Evolutionary conservation across 2,329 filamentous ascomycete genomes (phyloP), one percentile per base, ranked within the genome.

Genomic region (Lasiodiplodia hormozganensis): DNA sequence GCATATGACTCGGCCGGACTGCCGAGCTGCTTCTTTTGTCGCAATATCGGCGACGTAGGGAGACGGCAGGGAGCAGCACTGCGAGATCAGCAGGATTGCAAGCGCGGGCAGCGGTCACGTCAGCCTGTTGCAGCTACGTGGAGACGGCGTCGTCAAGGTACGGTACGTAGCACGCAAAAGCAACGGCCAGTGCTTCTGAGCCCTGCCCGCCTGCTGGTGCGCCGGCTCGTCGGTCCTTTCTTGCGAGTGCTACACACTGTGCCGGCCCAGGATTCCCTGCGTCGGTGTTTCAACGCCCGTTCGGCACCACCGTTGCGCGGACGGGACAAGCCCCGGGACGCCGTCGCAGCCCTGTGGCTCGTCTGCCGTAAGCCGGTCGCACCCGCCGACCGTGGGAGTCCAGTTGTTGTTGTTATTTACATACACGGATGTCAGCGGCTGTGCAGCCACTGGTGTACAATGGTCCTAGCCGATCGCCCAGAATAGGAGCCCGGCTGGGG

Each of bases 1-100:
- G 60, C 60, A 64, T 38, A 64, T 64, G 60, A 64, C 60, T 64
- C 60, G 60, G 60, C 60, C 47, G 60, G 60, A 8, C 58, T 62
- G 43, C 58, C 58, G 60, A 64, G 60, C 60, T 52, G 60, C 60
- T 62, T 40, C 43, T 62, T 62, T 51, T n/a, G 58, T 62, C 40
- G 21, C 8, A 34, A 21, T 62, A 16, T 58, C 36, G 43, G n/a
- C 43, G 14, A 23, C 21, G 36, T 31, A 62, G 58, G 58, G 43
- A 51, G 58, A 38, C 58, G 58, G 58, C 58, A 51, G 58, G 58
- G 58, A 62, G 58, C 58, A 62, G 58, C 58, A 51, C 43, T 38
- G 31, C 31, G 18, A 25, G 60, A 64, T 52, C 60, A 64, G 60
- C 60, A 52, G 60, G 60, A 51, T 64, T 52, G 28, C 47, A 64